phyloP scores from a whole-genome alignment of 768 basidiomycete genomes.

The Rossbeevera mucosa region DNA sequence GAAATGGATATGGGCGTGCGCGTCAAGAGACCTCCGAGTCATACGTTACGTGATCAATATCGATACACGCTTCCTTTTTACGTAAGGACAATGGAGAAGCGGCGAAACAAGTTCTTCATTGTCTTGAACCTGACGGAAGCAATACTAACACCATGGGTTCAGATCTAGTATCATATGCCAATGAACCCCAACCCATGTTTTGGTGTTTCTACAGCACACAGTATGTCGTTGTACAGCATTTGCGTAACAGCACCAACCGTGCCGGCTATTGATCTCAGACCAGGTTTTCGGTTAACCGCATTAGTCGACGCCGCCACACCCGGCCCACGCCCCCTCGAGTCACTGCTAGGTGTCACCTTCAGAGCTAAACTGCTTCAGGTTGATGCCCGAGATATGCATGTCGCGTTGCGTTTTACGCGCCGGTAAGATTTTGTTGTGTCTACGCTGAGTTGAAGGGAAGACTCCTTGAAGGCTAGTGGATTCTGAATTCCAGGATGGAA shows the following conservation, averaged over 20 bases:
- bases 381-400: not conserved
- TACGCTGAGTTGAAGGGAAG: not conserved
- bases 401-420: not conserved
- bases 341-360: not conserved
- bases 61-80: not conserved
- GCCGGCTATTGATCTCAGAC: too few relatives aligned
- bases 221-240: not conserved
- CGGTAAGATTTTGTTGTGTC: not conserved
- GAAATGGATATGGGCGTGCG: not conserved
- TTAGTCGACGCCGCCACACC: too few relatives aligned
- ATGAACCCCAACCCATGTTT: not conserved
- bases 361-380: not conserved
- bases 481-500: not conserved
- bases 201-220: not conserved
- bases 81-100: not conserved
- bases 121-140: not conserved
- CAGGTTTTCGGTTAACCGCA: too few relatives aligned
- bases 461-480: not conserved
- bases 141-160: too few relatives aligned
- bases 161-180: not conserved
- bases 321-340: not conserved
- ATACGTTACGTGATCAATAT: not conserved
- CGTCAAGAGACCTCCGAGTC: too few relatives aligned
- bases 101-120: not conserved
- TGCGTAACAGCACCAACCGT: not conserved